These are phyloP conservation scores for Podila clonocystis DNA, from an alignment of 192 early-diverging fungal species.

Conservation along the genomic window DNA sequence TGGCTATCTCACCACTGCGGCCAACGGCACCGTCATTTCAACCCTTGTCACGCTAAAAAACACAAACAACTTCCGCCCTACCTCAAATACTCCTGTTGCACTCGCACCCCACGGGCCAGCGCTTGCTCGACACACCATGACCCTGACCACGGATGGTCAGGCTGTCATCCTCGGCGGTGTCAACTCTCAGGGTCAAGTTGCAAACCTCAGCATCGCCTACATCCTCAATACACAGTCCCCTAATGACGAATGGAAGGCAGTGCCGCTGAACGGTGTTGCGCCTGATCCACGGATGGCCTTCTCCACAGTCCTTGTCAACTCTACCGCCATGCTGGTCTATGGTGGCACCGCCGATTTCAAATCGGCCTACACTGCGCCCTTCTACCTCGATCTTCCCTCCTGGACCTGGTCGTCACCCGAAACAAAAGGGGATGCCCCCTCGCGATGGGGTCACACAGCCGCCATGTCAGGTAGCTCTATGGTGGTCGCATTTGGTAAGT, in stretches of 20 bases:
- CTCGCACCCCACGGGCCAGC: constrained; percentile 26
- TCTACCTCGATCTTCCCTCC: constrained; percentile 35
- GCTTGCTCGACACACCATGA: constrained; percentile 47
- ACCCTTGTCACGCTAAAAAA: constrained; percentile 24
- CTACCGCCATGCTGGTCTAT: constrained; percentile 39
- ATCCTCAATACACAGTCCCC: constrained; percentile 29
- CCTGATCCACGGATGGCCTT: constrained; percentile 50
- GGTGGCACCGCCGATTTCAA: constrained; percentile 34
- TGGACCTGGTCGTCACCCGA: constrained; percentile 45
- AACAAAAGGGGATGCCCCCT: constrained; percentile 26
- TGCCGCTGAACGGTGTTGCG: constrained; percentile 13
- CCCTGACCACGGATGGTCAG: constrained; percentile 32
- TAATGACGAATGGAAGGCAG: constrained; percentile 17
- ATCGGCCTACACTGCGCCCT: constrained; percentile 10
- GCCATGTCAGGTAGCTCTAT: constrained; percentile 34
- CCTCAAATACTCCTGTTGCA: constrained; percentile 20
- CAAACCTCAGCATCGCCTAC: constrained; percentile 29
- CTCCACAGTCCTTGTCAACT: constrained; percentile 33
- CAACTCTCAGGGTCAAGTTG: constrained; percentile 19
- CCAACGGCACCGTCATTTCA: constrained; percentile 30
- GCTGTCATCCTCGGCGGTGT: constrained; percentile 36
- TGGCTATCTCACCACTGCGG: constrained; percentile 18
- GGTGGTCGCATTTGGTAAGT: constrained; percentile 48
- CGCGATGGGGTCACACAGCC: constrained; percentile 40
- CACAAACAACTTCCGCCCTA: constrained; percentile 23